phyloP scores from a whole-genome alignment of 208 protist species.

The Trypanosoma caninum region DNA sequence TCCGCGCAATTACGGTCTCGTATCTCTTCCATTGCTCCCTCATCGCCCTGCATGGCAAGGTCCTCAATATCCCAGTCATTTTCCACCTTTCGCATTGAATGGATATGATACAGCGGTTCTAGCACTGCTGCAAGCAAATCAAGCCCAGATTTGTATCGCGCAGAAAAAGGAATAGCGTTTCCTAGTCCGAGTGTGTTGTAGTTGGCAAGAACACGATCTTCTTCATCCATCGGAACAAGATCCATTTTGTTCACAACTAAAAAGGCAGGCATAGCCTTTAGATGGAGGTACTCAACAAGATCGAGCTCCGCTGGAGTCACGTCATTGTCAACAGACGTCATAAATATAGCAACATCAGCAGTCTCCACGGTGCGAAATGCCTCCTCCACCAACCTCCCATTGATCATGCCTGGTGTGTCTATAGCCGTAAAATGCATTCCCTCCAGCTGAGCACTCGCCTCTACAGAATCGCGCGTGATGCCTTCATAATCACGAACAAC shows the following conservation, averaged over 20 bases:
- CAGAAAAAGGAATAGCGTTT: conserved; percentile 70
- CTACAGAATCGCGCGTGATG: conserved; percentile 87
- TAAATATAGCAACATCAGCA: conserved; percentile 77
- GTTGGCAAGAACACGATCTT: conserved; percentile 45
- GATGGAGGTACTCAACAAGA: conserved; percentile 55
- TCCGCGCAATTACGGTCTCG: conserved; percentile 79
- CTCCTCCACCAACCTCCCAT: conserved; percentile 78
- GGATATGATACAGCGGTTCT: conserved; percentile 79
- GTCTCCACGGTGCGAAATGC: conserved; percentile 81
- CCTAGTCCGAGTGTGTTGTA: conserved; percentile 74
- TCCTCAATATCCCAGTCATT: conserved; percentile 91
- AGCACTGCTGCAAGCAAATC: conserved; percentile 70
- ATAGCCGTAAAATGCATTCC: conserved; percentile 88
- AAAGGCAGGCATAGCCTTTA: conserved; percentile 69
- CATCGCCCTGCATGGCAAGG: conserved; percentile 75
- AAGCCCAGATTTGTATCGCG: conserved; percentile 53
- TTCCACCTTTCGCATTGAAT: conserved; percentile 68
- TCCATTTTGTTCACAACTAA: conserved; percentile 91
- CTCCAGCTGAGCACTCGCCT: conserved; percentile 59
- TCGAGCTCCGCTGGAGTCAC: conserved; percentile 61
- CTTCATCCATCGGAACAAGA: conserved; percentile 47
- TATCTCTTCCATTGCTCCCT: conserved; percentile 85
- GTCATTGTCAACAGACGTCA: conserved; percentile 67
- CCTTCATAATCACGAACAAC: conserved; percentile 84
- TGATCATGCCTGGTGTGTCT: conserved; percentile 85